phyloP scores from a whole-genome alignment of 768 basidiomycete genomes.

The Suillus ampliporus region DNA sequence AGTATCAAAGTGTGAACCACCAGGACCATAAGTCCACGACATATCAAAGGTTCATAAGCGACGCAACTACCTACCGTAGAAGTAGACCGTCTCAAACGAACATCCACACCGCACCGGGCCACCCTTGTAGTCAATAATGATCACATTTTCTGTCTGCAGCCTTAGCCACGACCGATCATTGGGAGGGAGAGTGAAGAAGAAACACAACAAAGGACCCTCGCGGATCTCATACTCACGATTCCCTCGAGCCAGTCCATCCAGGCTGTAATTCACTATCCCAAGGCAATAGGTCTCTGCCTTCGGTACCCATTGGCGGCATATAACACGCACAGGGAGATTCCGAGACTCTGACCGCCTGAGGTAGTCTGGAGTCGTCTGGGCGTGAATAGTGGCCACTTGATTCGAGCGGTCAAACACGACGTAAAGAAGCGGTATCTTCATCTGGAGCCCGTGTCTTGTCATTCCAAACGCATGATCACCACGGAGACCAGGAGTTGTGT shows the following conservation, averaged over 20 bases:
- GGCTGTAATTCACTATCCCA: background rate
- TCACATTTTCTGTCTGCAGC: constrained; percentile 1
- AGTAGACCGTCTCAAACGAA: background rate
- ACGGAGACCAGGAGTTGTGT: background rate
- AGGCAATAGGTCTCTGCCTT: background rate
- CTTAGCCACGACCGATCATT: background rate
- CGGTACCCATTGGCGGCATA: background rate
- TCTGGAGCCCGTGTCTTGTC: background rate
- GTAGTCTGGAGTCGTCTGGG: background rate
- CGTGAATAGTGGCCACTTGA: background rate
- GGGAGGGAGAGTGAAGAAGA: background rate
- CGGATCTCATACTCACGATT: background rate
- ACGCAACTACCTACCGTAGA: background rate
- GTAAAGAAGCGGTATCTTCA: background rate
- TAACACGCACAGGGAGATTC: background rate
- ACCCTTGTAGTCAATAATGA: constrained; percentile 1
- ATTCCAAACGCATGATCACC: background rate
- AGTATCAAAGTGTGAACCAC: background rate
- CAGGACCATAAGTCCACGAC: background rate
- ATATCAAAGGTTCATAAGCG: background rate
- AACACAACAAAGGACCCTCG: background rate
- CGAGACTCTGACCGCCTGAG: background rate
- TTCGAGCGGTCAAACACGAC: background rate
- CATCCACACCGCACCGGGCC: background rate
- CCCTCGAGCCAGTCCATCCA: background rate